Base-by-base conservation (phyloP, 2,329 filamentous ascomycete genomes). In the Aspergillus luchuensis region DNA sequence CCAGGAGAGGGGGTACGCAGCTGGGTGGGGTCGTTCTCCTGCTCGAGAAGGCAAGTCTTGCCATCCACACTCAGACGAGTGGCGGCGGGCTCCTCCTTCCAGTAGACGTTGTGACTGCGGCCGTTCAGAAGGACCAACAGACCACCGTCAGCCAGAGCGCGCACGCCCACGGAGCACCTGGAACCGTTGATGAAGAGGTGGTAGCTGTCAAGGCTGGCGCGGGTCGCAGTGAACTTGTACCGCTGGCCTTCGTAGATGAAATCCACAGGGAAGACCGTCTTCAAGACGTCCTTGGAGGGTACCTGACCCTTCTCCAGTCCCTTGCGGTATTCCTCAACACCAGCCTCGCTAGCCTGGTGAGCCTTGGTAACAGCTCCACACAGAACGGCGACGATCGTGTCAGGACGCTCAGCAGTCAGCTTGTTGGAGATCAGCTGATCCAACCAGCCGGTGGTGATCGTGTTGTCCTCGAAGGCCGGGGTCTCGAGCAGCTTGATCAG, bases 131-230 rank as follows among this genome's bases (percentile, higher is more conserved):
- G 86, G 65, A 99, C 87, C 59, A 99, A 85, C 10, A 99, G 86
- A 76, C 95, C 95, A 76, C 95, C 95, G 71, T 99, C 95, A 66
- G 92, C 92, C 66, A 99, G 87, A 53, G 93, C 90, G 70, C 95
- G 91, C 57, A 99, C 91, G 71, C 94, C 95, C 59, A 98, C 91
- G 6, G 91, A 89, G 79, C 92, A 96, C 82, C 96, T 97, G 69
- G 95, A 98, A 61, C 95, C 95, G 76, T 99, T 99, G 84, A 98
- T 96, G 84, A 98, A 99, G 60, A 99, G 86, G 65, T 96, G 94
- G 81, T 97, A 99, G 81, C 91, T 97, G 78, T 98, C 94, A 49
- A 88, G 73, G 76, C 93, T 96, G 23, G 95, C 94, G 58, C 94
- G 88, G 11, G 95, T 98, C 30, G 92, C 93, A 0, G 95, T 99